phyloP scores from a whole-genome alignment of 306 rosid genomes.

The Citrullus amarus region DNA sequence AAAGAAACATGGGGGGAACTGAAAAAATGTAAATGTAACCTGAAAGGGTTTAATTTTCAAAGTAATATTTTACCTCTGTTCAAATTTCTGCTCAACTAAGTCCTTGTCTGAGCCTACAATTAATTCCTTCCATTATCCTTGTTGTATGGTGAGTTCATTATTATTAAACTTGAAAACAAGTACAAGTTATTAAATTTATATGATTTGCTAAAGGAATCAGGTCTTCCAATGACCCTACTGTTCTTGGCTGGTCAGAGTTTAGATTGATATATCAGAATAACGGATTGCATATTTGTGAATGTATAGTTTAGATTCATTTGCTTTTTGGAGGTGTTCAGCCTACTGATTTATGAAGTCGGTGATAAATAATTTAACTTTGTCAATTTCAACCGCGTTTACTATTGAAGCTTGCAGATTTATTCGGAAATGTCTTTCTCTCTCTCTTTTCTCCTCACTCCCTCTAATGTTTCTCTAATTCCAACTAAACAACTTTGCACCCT shows the following conservation, averaged over 20 bases:
- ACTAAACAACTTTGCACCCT: too few species aligned
- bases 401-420: too few species aligned
- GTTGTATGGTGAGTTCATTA: not conserved
- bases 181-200: not conserved
- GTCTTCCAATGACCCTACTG: not conserved
- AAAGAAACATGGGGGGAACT: constrained; percentile 12
- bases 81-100: not conserved
- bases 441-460: too few species aligned
- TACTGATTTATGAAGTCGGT: too few species aligned
- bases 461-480: too few species aligned
- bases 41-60: constrained; percentile 17
- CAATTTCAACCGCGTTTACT: too few species aligned
- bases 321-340: too few species aligned
- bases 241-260: not conserved
- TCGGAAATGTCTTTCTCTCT: too few species aligned
- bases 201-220: not conserved
- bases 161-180: not conserved
- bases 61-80: constrained; percentile 17
- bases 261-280: not conserved
- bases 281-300: not conserved
- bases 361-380: too few species aligned
- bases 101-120: not conserved
- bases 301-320: too few species aligned
- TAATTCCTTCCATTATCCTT: not conserved
- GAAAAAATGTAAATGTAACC: constrained; percentile 32